These are phyloP conservation scores for Aeschynomene evenia DNA, from an alignment of 306 rosid genomes.

Conservation along the genomic window DNA sequence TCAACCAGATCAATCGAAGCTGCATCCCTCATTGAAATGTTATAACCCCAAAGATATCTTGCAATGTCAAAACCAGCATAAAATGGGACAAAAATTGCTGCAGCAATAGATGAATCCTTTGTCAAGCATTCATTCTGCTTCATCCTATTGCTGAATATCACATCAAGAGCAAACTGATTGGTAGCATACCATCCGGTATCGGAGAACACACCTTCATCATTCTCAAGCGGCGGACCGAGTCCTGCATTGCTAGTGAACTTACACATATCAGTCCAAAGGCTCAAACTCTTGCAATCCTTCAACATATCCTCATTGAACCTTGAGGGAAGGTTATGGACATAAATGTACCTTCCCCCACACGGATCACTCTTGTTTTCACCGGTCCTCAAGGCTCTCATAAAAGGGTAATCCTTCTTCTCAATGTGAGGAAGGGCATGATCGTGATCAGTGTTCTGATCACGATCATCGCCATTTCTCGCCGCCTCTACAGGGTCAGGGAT, in stretches of 20 bases:
- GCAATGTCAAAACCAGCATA: constrained; percentile 98
- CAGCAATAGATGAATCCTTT: constrained; percentile 76
- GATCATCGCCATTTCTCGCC: too few species aligned
- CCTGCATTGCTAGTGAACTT: constrained; percentile 91
- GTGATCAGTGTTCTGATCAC: too few species aligned
- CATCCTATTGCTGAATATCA: constrained; percentile 86
- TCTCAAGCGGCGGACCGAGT: constrained; percentile 96
- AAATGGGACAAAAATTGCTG: constrained; percentile 91
- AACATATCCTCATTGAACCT: constrained; percentile 96
- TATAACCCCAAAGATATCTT: constrained; percentile 88
- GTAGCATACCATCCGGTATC: constrained; percentile 91
- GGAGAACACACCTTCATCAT: constrained; percentile 86
- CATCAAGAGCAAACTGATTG: constrained; percentile 95
- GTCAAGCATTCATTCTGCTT: constrained; percentile 95
- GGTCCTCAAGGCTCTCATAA: constrained; percentile 67
- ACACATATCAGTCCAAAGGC: constrained; percentile 97
- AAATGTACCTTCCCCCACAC: constrained; percentile 95
- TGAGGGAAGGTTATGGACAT: constrained; percentile 83
- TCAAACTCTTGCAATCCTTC: constrained; percentile 74
- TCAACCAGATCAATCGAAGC: constrained; percentile 85
- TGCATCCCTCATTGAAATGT: constrained; percentile 77
- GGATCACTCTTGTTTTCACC: constrained; percentile 89
- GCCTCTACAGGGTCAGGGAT: background rate
- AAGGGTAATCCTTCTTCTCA: constrained; percentile 43
- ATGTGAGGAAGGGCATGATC: background rate